Percentiles rank a stretch among this genome's conserved stretches.
These are phyloP conservation scores for Rhodotorula sp. DNA, from an alignment of 1,284 basidiomycete species.

Conservation along the genomic window DNA sequence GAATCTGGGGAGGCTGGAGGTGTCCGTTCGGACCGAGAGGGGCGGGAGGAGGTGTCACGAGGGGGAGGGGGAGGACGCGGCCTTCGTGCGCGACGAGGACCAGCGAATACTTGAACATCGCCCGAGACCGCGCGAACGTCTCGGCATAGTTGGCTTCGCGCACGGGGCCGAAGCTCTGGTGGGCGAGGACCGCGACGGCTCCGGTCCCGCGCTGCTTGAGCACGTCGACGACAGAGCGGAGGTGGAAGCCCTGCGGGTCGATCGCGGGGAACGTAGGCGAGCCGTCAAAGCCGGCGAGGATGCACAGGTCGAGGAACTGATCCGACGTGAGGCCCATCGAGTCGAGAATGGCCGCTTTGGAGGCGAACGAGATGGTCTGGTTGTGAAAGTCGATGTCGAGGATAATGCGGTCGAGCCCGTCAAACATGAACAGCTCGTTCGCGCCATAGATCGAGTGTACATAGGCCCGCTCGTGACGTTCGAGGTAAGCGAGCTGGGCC, in stretches of 20 bases:
- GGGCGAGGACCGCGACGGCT: slow-evolving; percentile 55
- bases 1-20: slow-evolving; percentile 51
- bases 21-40: slow-evolving; percentile 46
- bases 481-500: slow-evolving; percentile 92
- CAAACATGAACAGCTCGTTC: slow-evolving; percentile 83
- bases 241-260: slow-evolving; percentile 72
- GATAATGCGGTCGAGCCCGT: slow-evolving; percentile 84
- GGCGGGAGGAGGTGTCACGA: slow-evolving; percentile 61
- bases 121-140: slow-evolving; percentile 81
- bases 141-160: slow-evolving; percentile 59
- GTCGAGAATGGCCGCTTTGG: slow-evolving; percentile 71
- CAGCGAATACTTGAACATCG: slow-evolving; percentile 89
- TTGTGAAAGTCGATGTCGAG: slow-evolving; percentile 72
- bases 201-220: slow-evolving; percentile 86
- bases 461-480: slow-evolving; percentile 88
- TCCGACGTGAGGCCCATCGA: slow-evolving; percentile 78
- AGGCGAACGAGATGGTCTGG: slow-evolving; percentile 78
- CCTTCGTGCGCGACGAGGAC: slow-evolving; percentile 85
- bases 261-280: slow-evolving; percentile 72
- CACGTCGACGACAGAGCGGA: slow-evolving; percentile 82
- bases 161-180: slow-evolving; percentile 38
- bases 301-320: slow-evolving; percentile 90
- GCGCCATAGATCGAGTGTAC: slow-evolving; percentile 92
- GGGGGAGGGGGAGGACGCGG: slow-evolving; percentile 77
- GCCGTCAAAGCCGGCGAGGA: slow-evolving; percentile 87